phyloP scores from a whole-genome alignment of 2,329 filamentous ascomycete genomes.

The Fusarium sulawesiense region DNA sequence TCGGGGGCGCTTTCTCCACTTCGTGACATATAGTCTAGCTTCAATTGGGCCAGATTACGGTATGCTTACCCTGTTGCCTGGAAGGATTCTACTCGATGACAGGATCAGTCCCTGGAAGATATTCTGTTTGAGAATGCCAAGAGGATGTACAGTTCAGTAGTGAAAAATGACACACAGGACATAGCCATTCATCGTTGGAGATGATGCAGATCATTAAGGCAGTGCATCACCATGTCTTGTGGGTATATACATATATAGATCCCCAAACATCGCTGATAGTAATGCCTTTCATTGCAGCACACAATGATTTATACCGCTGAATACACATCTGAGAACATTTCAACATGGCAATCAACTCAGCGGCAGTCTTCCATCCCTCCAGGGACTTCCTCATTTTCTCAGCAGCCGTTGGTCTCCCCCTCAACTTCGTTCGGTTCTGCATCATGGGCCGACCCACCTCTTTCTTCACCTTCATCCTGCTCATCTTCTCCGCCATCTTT shows the following conservation, averaged over 20 bases:
- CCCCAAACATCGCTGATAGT: too few species aligned
- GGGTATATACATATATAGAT: too few species aligned
- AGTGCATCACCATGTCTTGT: neutral
- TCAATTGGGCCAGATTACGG: neutral
- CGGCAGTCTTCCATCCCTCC: neutral
- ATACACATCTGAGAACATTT: neutral
- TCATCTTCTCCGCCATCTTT: neutral
- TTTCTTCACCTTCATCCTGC: neutral
- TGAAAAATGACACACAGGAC: rapidly evolving
- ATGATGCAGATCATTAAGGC: neutral
- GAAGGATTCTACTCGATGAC: neutral
- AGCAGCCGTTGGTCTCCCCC: neutral
- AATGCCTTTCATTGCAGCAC: too few species aligned
- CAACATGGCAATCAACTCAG: neutral
- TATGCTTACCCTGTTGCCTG: neutral
- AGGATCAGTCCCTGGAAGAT: neutral
- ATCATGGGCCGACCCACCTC: neutral
- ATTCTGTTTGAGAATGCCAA: neutral
- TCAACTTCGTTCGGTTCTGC: neutral
- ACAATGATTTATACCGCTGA: neutral
- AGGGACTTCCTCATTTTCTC: neutral
- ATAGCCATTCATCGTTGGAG: neutral
- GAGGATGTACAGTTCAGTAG: too few species aligned
- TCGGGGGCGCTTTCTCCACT: too few species aligned
- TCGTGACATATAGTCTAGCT: neutral